A percentile compares a stretch with the other conserved stretches of the same genome.
Conservation (phyloP, 441 rosid genomes). For the Flueggea neowawraea region DNA sequence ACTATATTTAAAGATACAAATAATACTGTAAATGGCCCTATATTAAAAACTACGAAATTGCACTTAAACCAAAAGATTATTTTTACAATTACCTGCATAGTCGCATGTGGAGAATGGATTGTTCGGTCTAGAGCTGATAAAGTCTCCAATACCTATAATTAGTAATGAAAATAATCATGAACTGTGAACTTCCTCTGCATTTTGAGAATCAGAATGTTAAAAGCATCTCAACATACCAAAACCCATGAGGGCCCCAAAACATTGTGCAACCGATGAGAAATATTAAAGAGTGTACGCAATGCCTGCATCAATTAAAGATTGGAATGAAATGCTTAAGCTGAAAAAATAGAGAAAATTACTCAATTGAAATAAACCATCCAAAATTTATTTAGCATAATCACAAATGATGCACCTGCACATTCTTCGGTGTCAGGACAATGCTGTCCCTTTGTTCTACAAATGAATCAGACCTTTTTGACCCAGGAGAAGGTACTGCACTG, state of each 20-base stretch:
- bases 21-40: background rate
- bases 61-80: constrained; percentile 1
- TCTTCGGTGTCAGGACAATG: constrained; percentile 85
- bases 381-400: constrained; percentile 5
- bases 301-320: constrained; percentile 53
- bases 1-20: too few relatives aligned
- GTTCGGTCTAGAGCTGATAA: constrained; percentile 92
- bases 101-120: constrained; percentile 97
- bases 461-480: constrained; percentile 78
- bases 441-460: constrained; percentile 73
- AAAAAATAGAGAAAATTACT: constrained; percentile 12
- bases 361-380: constrained; percentile 2
- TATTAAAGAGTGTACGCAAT: constrained; percentile 93
- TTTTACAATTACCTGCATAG: constrained; percentile 67
- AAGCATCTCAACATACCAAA: constrained; percentile 64
- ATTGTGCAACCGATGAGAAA: constrained; percentile 93
- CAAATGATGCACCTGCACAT: constrained; percentile 79
- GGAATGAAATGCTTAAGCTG: constrained; percentile 18
- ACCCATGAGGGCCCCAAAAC: constrained; percentile 99
- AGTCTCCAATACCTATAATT: constrained; percentile 91
- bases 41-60: background rate
- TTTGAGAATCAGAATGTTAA: constrained; percentile 11
- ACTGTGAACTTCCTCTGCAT: constrained; percentile 6
- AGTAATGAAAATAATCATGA: constrained; percentile 8
- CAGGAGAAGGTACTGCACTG: constrained; percentile 69